A percentile compares a stretch with the other conserved stretches of the same genome.
phyloP scores from a whole-genome alignment of 192 early-diverging fungal species.

The Backusella mclennaniae region DNA sequence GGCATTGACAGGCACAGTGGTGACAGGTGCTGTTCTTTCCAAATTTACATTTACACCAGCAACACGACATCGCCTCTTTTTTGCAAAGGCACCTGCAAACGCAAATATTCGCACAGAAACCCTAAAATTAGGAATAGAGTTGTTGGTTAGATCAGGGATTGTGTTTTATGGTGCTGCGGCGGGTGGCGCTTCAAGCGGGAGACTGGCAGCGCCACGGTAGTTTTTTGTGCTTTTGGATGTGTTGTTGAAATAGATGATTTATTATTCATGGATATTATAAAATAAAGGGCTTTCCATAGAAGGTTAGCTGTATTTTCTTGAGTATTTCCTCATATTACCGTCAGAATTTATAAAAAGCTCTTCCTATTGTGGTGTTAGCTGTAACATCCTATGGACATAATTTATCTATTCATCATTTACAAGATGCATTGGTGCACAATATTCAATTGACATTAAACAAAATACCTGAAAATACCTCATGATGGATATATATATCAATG shows the following conservation, averaged over 20 bases:
- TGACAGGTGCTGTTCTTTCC: constrained; percentile 12
- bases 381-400: too few relatives aligned
- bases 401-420: too few relatives aligned
- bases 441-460: too few relatives aligned
- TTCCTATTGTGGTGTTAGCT: too few relatives aligned
- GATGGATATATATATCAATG: too few relatives aligned
- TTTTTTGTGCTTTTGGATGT: not conserved
- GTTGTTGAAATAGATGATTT: too few relatives aligned
- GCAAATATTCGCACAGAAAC: constrained; percentile 29
- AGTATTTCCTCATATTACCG: not conserved
- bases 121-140: constrained; percentile 24
- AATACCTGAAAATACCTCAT: too few relatives aligned
- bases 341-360: not conserved
- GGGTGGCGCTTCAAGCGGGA: constrained; percentile 20
- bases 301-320: not conserved
- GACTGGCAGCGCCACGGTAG: constrained; percentile 3
- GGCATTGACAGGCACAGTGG: not conserved
- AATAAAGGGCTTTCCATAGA: not conserved
- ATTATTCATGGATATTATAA: too few relatives aligned
- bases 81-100: constrained; percentile 25
- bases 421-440: too few relatives aligned
- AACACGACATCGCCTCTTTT: constrained; percentile 35
- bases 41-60: constrained; percentile 20
- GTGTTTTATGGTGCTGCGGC: constrained; percentile 33
- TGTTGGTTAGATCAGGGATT: constrained; percentile 17